phyloP scores from a whole-genome alignment of 495 filamentous ascomycete species.

The Penicillium bialowiezense region DNA sequence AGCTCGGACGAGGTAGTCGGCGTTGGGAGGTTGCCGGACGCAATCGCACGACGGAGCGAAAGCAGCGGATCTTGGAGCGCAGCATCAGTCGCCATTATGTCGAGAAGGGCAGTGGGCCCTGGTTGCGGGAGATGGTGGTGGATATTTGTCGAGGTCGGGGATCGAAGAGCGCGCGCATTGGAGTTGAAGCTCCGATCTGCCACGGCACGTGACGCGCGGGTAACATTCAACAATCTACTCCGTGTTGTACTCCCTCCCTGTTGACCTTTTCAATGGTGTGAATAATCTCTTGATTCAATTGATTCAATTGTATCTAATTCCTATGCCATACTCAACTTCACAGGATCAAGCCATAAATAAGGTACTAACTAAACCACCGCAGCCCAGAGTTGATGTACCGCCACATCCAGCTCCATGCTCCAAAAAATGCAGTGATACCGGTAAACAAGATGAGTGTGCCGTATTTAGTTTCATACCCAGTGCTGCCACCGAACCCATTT shows the following conservation, averaged over 20 bases:
- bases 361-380: too few relatives aligned
- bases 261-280: too few relatives aligned
- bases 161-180: constrained; percentile 1
- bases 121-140: constrained; percentile 4
- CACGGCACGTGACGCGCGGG: constrained; percentile 2
- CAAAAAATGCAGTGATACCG: constrained; percentile 37
- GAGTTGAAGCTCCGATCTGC: neutral
- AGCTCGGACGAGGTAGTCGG: constrained; percentile 66
- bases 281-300: too few relatives aligned
- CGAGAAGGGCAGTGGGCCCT: constrained; percentile 11
- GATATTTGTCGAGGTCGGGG: constrained; percentile 2
- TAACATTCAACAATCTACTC: neutral
- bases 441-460: constrained; percentile 47
- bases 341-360: too few relatives aligned
- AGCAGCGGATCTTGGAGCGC: constrained; percentile 67
- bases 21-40: constrained; percentile 59
- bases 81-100: constrained; percentile 34
- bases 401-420: constrained; percentile 39
- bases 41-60: constrained; percentile 75
- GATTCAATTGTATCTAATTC: too few relatives aligned
- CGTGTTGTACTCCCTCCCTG: too few relatives aligned
- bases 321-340: too few relatives aligned
- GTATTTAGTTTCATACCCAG: constrained; percentile 40
- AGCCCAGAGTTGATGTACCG: constrained; percentile 18
- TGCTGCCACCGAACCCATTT: constrained; percentile 10